Conservation (phyloP, 208 protist genomes). For the Trypanosoma platydactyli region DNA sequence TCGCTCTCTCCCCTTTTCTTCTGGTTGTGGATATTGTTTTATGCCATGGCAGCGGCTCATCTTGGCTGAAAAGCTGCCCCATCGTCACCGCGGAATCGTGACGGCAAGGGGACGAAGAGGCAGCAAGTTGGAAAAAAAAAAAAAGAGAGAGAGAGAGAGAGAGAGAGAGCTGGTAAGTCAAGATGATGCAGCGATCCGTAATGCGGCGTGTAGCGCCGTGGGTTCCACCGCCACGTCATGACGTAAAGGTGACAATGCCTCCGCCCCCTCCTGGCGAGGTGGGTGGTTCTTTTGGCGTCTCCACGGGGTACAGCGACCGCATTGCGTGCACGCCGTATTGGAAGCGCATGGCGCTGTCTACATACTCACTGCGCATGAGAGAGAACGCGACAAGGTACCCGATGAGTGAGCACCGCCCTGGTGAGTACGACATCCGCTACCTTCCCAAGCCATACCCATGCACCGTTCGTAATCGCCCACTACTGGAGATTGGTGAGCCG, state of each 20-base stretch:
- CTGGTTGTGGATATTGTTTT: too few relatives aligned
- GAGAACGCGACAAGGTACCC: slow-evolving; percentile 88
- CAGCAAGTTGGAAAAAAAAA: not conserved
- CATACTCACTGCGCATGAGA: slow-evolving; percentile 72
- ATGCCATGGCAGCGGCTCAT: too few relatives aligned
- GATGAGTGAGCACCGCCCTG: slow-evolving; percentile 61
- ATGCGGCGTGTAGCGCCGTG: slow-evolving; percentile 58
- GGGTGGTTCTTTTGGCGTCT: slow-evolving; percentile 81
- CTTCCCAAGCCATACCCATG: slow-evolving; percentile 75
- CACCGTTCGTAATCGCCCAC: slow-evolving; percentile 62
- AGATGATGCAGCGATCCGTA: slow-evolving; percentile 26
- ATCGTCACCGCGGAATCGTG: too few relatives aligned
- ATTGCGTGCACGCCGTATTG: slow-evolving; percentile 82
- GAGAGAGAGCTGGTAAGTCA: slow-evolving; percentile 2
- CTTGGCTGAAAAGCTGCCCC: too few relatives aligned
- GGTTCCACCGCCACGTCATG: slow-evolving; percentile 78
- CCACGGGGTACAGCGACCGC: slow-evolving; percentile 82
- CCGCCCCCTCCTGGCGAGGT: slow-evolving; percentile 85
- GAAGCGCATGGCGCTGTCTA: slow-evolving; percentile 89
- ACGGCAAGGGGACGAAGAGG: not conserved
- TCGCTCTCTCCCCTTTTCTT: too few relatives aligned
- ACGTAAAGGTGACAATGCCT: slow-evolving; percentile 84
- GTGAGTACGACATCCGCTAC: slow-evolving; percentile 90
- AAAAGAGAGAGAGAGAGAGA: slow-evolving; percentile 1
- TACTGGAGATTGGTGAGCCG: slow-evolving; percentile 86